Percentiles rank a stretch among this genome's conserved stretches.
Evolutionary conservation across 805 yeast genomes (phyloP).

Genomic region (Kockiozyma suomiensis): DNA sequence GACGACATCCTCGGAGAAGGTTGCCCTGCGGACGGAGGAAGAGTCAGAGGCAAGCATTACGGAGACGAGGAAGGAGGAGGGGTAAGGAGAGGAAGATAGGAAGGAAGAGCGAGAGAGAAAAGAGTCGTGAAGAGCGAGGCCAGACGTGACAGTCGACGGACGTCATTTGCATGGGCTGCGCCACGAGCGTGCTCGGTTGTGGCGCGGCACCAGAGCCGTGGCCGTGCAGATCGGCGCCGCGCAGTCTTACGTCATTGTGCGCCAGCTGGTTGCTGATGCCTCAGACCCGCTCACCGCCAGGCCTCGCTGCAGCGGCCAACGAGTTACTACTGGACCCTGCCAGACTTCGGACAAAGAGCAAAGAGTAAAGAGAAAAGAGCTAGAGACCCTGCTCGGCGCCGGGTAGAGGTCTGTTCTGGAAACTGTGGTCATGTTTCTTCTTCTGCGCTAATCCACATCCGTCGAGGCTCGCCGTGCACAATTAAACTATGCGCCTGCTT

Average conservation of each 20-base stretch:
- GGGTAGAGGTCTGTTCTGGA: too few relatives aligned
- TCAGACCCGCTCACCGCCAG: too few relatives aligned
- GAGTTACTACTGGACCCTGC: too few relatives aligned
- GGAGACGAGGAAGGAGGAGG: background rate
- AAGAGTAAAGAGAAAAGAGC: too few relatives aligned
- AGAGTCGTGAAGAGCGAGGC: conserved; percentile 6
- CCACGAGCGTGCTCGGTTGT: background rate
- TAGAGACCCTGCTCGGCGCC: too few relatives aligned
- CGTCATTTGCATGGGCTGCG: background rate
- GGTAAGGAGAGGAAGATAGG: background rate
- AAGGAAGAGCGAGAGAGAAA: background rate
- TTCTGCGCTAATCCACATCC: conserved; percentile 1
- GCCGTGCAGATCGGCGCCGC: conserved; percentile 18
- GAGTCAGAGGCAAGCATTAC: conserved; percentile 9
- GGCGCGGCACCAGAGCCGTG: conserved; percentile 7
- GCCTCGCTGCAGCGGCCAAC: too few relatives aligned
- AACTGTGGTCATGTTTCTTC: background rate
- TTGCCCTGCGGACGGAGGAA: conserved; percentile 4
- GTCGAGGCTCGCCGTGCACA: background rate
- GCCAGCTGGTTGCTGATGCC: background rate
- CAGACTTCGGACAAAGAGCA: too few relatives aligned
- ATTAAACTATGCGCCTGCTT: too few relatives aligned
- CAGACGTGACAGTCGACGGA: conserved; percentile 1
- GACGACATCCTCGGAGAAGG: conserved; percentile 4
- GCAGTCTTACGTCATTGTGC: conserved; percentile 5